Conservation (phyloP, 2,329 filamentous ascomycete genomes). For the Diaporthe destruens region DNA sequence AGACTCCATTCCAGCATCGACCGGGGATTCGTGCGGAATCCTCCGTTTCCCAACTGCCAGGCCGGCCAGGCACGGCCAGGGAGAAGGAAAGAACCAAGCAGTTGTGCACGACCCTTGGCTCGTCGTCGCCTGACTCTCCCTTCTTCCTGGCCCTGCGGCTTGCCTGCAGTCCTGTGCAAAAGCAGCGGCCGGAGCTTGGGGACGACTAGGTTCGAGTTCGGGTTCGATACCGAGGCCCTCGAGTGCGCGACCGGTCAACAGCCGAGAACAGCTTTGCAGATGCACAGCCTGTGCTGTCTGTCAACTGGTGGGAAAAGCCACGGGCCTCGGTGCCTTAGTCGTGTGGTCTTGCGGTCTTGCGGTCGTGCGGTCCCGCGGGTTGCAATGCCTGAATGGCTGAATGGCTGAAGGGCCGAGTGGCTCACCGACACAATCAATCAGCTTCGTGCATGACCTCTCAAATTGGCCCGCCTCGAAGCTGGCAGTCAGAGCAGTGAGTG, state of each 20-base stretch:
- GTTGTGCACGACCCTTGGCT: constrained; percentile 1
- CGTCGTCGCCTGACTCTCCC: constrained; percentile 2
- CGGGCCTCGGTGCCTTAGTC: constrained; percentile 7
- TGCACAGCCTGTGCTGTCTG: constrained; percentile 13
- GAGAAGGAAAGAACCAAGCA: neutral
- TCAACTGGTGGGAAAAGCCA: constrained; percentile 2
- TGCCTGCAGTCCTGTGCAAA: neutral
- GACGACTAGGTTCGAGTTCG: constrained; percentile 2
- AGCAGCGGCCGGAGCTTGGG: constrained; percentile 7
- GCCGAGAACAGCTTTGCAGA: constrained; percentile 20
- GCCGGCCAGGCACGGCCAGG: neutral
- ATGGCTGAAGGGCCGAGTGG: neutral
- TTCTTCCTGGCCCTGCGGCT: constrained; percentile 7
- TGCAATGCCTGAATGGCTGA: neutral
- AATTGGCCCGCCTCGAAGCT: constrained; percentile 2
- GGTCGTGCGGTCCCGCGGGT: neutral
- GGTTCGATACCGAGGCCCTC: constrained; percentile 25
- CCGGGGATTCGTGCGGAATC: constrained; percentile 8
- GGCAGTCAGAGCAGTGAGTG: neutral
- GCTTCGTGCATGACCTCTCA: constrained; percentile 28
- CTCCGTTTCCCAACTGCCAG: neutral
- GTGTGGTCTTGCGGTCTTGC: no score
- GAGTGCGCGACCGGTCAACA: constrained; percentile 16
- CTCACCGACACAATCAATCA: constrained; percentile 19
- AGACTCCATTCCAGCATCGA: constrained; percentile 22